Evolutionary conservation across 805 yeast species (phyloP).

Genomic region (Saccharomycopsis fermentans): DNA sequence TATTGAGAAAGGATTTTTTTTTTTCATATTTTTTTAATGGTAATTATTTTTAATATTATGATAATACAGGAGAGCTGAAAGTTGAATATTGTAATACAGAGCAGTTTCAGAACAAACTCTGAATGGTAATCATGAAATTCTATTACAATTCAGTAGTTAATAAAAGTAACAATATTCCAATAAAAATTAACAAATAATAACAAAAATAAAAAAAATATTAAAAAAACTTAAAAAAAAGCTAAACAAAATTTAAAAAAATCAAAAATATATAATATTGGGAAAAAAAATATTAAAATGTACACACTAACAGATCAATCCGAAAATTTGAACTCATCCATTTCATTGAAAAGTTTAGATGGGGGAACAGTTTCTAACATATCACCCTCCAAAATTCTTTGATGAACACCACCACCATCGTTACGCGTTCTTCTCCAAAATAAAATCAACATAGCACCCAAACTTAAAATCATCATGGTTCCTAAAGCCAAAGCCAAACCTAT

Average conservation of each 20-base stretch:
- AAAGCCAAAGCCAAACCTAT: conserved; percentile 60
- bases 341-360: conserved; percentile 40
- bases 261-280: background rate
- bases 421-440: conserved; percentile 28
- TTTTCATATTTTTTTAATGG: too few species aligned
- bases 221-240: background rate
- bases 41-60: too few species aligned
- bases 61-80: too few species aligned
- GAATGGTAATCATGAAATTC: background rate
- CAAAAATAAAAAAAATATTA: background rate
- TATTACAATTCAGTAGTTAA: background rate
- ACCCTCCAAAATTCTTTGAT: conserved; percentile 48
- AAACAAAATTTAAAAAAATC: background rate
- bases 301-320: background rate
- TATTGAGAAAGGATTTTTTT: too few species aligned
- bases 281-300: background rate
- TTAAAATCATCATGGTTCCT: conserved; percentile 36
- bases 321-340: conserved; percentile 18
- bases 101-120: too few species aligned
- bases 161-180: background rate
- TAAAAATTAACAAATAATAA: background rate
- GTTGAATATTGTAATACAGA: too few species aligned
- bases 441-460: conserved; percentile 29
- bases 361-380: conserved; percentile 56
- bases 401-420: conserved; percentile 33